Conservation (phyloP, 768 basidiomycete genomes). For the Exidia glandulosa region DNA sequence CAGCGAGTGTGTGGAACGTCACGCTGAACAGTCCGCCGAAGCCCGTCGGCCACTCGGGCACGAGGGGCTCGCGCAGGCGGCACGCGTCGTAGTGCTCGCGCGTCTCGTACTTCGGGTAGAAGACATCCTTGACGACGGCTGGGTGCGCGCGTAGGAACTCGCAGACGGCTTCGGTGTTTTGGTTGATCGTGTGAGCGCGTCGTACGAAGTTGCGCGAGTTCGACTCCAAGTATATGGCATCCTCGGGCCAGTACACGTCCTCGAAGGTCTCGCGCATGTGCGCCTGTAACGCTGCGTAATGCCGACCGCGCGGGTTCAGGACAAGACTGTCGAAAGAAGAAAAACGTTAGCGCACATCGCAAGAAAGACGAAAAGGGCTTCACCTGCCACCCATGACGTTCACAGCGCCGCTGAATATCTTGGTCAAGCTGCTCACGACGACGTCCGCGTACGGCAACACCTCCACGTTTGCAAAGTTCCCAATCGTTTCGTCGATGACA, state of each 20-base stretch:
- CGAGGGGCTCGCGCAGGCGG: conserved; percentile 30
- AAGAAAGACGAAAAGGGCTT: no score
- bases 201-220: conserved; percentile 87
- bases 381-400: conserved; percentile 99
- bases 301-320: conserved; percentile 65
- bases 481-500: conserved; percentile 89
- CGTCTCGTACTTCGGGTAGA: conserved; percentile 79
- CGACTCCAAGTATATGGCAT: conserved; percentile 94
- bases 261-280: conserved; percentile 54
- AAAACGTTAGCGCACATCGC: neutral
- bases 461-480: conserved; percentile 89
- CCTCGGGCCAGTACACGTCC: conserved; percentile 81
- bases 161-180: conserved; percentile 73
- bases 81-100: conserved; percentile 60
- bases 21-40: conserved; percentile 84
- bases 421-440: conserved; percentile 83
- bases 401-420: conserved; percentile 87
- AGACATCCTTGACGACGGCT: conserved; percentile 66
- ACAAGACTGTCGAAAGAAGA: conserved; percentile 48
- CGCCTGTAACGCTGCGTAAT: conserved; percentile 56
- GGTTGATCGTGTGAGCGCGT: conserved; percentile 67
- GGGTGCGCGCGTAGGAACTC: conserved; percentile 61
- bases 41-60: conserved; percentile 33
- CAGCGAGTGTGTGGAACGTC: conserved; percentile 59
- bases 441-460: conserved; percentile 80